phyloP scores from a whole-genome alignment of 495 filamentous ascomycete genomes.

The Hypoxylon rickii region DNA sequence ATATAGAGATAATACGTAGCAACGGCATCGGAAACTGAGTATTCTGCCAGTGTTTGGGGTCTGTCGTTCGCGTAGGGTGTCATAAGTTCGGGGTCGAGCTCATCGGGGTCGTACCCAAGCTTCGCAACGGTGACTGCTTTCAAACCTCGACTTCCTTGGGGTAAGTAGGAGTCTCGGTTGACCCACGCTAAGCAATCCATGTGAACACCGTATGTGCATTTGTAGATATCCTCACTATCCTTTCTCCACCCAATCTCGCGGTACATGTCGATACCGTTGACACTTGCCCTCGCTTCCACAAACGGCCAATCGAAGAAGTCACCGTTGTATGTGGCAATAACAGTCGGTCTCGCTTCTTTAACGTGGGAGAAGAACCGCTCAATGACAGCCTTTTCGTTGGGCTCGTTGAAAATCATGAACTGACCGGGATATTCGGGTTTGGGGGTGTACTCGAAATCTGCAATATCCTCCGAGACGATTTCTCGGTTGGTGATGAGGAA shows the following conservation, averaged over 20 bases:
- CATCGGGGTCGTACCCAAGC: constrained; percentile 96
- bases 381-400: constrained; percentile 83
- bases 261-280: constrained; percentile 99
- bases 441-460: constrained; percentile 97
- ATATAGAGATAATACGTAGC: constrained; percentile 99
- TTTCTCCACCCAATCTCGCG: constrained; percentile 95
- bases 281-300: constrained; percentile 88
- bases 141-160: constrained; percentile 94
- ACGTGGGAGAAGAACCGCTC: constrained; percentile 96
- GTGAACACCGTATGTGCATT: constrained; percentile 91
- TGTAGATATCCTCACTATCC: constrained; percentile 93
- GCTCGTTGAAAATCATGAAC: constrained; percentile 98
- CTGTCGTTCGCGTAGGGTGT: constrained; percentile 89
- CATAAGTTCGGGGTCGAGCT: constrained; percentile 98
- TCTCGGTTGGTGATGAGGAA: constrained; percentile 98
- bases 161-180: constrained; percentile 96
- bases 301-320: constrained; percentile 99
- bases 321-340: constrained; percentile 99
- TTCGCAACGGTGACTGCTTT: constrained; percentile 98
- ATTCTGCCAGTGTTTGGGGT: constrained; percentile 92
- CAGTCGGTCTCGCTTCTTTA: constrained; percentile 90
- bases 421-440: constrained; percentile 93
- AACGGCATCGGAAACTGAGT: constrained; percentile 98
- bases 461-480: constrained; percentile 96
- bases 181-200: constrained; percentile 99